phyloP scores from a whole-genome alignment of 352 stramenopile genomes.

The Pythium biforme region DNA sequence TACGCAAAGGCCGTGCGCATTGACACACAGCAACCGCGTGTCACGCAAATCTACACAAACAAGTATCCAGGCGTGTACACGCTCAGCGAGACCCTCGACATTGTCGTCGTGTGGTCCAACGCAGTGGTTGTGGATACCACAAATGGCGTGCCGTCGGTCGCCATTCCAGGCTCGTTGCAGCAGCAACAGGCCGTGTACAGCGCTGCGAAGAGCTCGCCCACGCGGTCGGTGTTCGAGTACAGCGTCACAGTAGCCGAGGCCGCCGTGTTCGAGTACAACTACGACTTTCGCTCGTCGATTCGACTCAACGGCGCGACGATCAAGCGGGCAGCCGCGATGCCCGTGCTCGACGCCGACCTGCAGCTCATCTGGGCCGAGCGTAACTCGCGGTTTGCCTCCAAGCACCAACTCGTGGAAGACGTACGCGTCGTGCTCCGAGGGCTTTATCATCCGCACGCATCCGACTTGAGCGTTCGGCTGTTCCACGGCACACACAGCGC shows the following conservation, averaged over 20 bases:
- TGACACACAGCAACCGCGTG: conserved; percentile 42
- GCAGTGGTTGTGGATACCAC: conserved; percentile 39
- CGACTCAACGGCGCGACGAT: conserved; percentile 57
- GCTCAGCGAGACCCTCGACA: conserved; percentile 56
- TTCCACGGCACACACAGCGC: conserved; percentile 48
- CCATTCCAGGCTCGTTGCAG: conserved; percentile 39
- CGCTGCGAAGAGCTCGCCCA: conserved; percentile 35
- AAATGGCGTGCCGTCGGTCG: conserved; percentile 31
- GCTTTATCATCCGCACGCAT: conserved; percentile 63
- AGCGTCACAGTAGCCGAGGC: conserved; percentile 25
- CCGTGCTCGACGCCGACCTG: conserved; percentile 44
- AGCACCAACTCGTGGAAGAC: conserved; percentile 54
- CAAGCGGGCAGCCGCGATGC: conserved; percentile 31
- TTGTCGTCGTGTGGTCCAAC: conserved; percentile 60
- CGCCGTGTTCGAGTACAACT: conserved; percentile 41
- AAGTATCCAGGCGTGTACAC: conserved; percentile 57
- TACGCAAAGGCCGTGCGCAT: conserved; percentile 49
- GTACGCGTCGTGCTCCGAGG: conserved; percentile 54
- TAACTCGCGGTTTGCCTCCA: conserved; percentile 44
- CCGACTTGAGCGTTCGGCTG: conserved; percentile 47
- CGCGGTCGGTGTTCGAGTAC: conserved; percentile 53
- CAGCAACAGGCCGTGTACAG: conserved; percentile 40
- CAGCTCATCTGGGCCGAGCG: conserved; percentile 33
- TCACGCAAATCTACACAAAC: conserved; percentile 57
- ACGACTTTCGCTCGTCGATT: conserved; percentile 38